These are phyloP conservation scores for Fusarium mangiferae DNA, from an alignment of 2,329 filamentous ascomycete species.

Conservation along the genomic window DNA sequence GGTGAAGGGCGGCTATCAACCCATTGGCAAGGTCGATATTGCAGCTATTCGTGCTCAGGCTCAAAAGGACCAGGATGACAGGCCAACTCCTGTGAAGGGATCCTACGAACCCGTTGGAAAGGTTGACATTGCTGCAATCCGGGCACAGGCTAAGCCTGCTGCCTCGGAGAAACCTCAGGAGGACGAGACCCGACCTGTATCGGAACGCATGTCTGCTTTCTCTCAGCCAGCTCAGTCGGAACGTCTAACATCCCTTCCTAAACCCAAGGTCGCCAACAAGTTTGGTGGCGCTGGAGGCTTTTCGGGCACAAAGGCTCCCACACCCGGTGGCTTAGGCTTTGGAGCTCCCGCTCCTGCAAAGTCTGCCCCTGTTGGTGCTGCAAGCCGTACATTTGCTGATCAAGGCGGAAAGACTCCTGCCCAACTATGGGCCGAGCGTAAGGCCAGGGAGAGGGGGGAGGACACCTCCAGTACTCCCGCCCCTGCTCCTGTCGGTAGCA, in stretches of 20 bases:
- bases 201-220: constrained; percentile 83
- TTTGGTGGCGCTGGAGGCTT: constrained; percentile 80
- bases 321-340: constrained; percentile 75
- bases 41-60: constrained; percentile 83
- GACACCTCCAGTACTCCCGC: constrained; percentile 54
- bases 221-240: constrained; percentile 70
- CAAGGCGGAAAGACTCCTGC: constrained; percentile 95
- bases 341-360: constrained; percentile 68
- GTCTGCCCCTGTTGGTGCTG: constrained; percentile 74
- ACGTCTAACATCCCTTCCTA: constrained; percentile 86
- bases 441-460: constrained; percentile 78
- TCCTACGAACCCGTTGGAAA: constrained; percentile 95
- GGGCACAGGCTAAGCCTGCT: constrained; percentile 76
- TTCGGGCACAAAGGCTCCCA: constrained; percentile 87
- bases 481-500: constrained; percentile 45
- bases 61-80: constrained; percentile 76
- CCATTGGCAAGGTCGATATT: constrained; percentile 97
- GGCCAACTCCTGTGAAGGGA: constrained; percentile 87
- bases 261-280: constrained; percentile 93
- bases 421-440: constrained; percentile 97
- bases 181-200: constrained; percentile 66
- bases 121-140: constrained; percentile 95
- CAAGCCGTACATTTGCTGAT: constrained; percentile 93
- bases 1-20: constrained; percentile 88
- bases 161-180: constrained; percentile 49